Percentiles rank a stretch among this genome's conserved stretches.
These are phyloP conservation scores for Metarhizium album DNA, from an alignment of 2,329 filamentous ascomycete genomes.

Conservation along the genomic window DNA sequence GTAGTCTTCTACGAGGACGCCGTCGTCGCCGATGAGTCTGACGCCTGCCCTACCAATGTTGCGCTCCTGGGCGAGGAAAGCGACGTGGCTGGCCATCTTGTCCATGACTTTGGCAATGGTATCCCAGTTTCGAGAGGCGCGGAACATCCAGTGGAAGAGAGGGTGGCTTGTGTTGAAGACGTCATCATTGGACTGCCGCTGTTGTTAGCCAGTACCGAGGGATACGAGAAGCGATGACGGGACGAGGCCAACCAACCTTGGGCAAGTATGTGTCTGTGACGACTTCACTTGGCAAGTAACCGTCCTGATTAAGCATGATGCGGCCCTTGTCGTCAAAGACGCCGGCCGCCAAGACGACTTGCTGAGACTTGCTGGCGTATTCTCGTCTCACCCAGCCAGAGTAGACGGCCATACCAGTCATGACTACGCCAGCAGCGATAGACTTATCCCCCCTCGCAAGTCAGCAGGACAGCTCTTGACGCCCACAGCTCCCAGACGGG, in stretches of 20 bases:
- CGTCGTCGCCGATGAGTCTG: constrained; percentile 40
- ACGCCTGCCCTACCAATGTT: constrained; percentile 25
- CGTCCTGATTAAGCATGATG: constrained; percentile 59
- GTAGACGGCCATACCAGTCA: constrained; percentile 41
- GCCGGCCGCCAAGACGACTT: constrained; percentile 48
- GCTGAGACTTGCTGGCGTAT: constrained; percentile 48
- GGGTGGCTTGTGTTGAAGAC: constrained; percentile 67
- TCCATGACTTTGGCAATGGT: constrained; percentile 57
- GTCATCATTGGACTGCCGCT: constrained; percentile 31
- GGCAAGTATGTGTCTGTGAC: constrained; percentile 71
- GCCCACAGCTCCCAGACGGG: not conserved
- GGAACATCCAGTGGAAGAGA: constrained; percentile 80
- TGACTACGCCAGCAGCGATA: constrained; percentile 47
- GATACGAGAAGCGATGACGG: not conserved
- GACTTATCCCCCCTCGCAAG: constrained; percentile 34
- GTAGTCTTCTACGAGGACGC: constrained; percentile 55
- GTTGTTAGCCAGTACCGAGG: not conserved
- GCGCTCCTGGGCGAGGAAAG: constrained; percentile 33
- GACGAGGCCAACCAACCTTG: constrained; percentile 29
- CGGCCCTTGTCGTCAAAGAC: constrained; percentile 57
- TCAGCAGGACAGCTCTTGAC: not conserved
- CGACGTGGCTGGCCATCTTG: constrained; percentile 63
- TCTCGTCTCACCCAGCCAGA: constrained; percentile 32
- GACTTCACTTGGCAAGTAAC: constrained; percentile 58
- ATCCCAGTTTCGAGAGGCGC: constrained; percentile 68